phyloP scores from a whole-genome alignment of 2,329 filamentous ascomycete species.

The Verruconis gallopava region DNA sequence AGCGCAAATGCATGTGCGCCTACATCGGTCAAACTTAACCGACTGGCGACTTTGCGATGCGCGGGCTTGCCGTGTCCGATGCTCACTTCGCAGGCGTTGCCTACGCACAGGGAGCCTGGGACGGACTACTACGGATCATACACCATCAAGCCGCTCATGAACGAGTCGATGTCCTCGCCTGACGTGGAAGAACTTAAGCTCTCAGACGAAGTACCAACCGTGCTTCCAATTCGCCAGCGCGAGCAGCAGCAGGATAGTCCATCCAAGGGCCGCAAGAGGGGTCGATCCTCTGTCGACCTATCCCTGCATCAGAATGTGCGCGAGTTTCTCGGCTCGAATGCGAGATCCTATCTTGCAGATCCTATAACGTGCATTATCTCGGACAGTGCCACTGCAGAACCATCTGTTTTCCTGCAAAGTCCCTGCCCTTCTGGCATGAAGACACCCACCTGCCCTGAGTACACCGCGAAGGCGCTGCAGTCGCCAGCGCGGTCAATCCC shows the following conservation, averaged over 20 bases:
- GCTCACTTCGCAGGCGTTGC: background rate
- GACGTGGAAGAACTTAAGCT: conserved; percentile 11
- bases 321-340: conserved; percentile 37
- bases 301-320: conserved; percentile 56
- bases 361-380: conserved; percentile 16
- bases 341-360: conserved; percentile 7
- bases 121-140: conserved; percentile 1
- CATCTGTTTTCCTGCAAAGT: conserved; percentile 18
- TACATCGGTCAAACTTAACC: conserved; percentile 34
- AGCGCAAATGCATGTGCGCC: conserved; percentile 35
- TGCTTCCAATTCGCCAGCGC: conserved; percentile 1
- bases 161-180: conserved; percentile 6
- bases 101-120: conserved; percentile 1
- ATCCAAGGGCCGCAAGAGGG: conserved; percentile 42
- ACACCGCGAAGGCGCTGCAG: conserved; percentile 24
- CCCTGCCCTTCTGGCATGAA: conserved; percentile 13
- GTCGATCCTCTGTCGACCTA: conserved; percentile 46
- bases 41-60: conserved; percentile 34
- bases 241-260: conserved; percentile 20
- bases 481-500: conserved; percentile 25
- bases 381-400: conserved; percentile 22
- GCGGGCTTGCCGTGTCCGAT: conserved; percentile 7
- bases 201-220: conserved; percentile 9
- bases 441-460: conserved; percentile 14
- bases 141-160: conserved; percentile 4